Evolutionary conservation across 1,284 basidiomycete species (phyloP), one percentile per base, ranked within the genome.

Genomic region (Schizophyllum commune): DNA sequence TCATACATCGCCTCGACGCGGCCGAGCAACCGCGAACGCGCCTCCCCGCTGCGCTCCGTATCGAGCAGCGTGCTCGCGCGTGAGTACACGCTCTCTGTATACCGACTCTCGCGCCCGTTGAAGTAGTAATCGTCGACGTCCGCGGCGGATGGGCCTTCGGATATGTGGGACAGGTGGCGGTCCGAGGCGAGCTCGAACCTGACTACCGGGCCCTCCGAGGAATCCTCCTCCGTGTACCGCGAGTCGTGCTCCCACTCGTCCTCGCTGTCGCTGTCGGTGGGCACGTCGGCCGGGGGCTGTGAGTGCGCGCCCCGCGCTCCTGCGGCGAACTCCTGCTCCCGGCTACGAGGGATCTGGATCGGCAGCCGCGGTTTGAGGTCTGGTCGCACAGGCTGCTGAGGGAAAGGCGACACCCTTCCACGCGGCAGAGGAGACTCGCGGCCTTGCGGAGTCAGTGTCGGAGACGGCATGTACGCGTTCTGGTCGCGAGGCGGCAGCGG

Each of bases 1-100:
- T 76, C 75, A 67, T 80, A 78, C 79, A 85, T 80, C 59, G 72
- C 76, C 66, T 80, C 81, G 17, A 85, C 80, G 21, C 79, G 71
- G 64, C 73, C 66, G 56, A 85, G 71, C 64, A 86, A 79, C 65
- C 77, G 70, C 54, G 78, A 75, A 59, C 83, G 73, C 60, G 78
- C 74, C 62, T 74, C 70, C 62, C 76, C 79, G 67, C 82, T 85
- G 67, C 75, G 77, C 57, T 83, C 79, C 21, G 73, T 69, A 64
- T 86, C 83, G 65, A 86, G 63, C 62, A 86, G 39, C 39, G 39
- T 75, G 66, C 83, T 84, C 53, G 71, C 72, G 6, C 80, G 79
- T 62, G 78, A 82, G 58, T 79, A 78, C 32, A 77, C 75, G 70
- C 78, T 81, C 62, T 75, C 74, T 60, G 78, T 80, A 69, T 76